Evolutionary conservation across 495 filamentous ascomycete genomes (phyloP).

Genomic region (Bathelium albidoporum): DNA sequence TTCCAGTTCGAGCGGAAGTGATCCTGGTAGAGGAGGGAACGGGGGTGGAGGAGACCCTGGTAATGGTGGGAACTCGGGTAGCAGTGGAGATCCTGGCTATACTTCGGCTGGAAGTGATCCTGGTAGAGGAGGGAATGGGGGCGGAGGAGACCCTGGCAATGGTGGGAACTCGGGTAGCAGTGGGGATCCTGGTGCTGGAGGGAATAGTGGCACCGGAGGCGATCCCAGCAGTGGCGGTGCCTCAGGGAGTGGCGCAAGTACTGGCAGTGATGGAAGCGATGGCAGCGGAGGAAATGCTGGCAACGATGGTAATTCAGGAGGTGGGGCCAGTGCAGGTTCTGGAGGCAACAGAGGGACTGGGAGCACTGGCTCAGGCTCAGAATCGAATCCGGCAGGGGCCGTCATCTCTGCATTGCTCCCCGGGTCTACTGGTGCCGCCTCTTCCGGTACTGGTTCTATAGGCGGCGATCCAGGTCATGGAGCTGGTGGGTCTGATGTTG

Average conservation of each 20-base stretch:
- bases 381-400: background rate
- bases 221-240: too few relatives aligned
- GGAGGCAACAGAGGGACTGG: background rate
- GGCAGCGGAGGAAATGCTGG: background rate
- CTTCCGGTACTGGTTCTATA: background rate
- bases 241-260: background rate
- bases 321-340: background rate
- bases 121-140: too few relatives aligned
- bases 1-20: too few relatives aligned
- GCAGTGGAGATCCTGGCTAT: too few relatives aligned
- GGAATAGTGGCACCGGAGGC: background rate
- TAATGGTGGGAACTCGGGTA: too few relatives aligned
- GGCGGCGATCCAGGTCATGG: background rate
- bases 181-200: too few relatives aligned
- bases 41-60: too few relatives aligned
- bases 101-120: too few relatives aligned
- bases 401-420: background rate
- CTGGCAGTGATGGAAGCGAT: background rate
- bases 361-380: background rate
- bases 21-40: too few relatives aligned
- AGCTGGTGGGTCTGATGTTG: too few relatives aligned
- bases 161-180: too few relatives aligned
- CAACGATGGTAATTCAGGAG: background rate
- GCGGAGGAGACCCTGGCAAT: too few relatives aligned
- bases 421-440: background rate